Base-by-base conservation (phyloP, 345 rosid genomes). In the Rhizophora apiculata region DNA sequence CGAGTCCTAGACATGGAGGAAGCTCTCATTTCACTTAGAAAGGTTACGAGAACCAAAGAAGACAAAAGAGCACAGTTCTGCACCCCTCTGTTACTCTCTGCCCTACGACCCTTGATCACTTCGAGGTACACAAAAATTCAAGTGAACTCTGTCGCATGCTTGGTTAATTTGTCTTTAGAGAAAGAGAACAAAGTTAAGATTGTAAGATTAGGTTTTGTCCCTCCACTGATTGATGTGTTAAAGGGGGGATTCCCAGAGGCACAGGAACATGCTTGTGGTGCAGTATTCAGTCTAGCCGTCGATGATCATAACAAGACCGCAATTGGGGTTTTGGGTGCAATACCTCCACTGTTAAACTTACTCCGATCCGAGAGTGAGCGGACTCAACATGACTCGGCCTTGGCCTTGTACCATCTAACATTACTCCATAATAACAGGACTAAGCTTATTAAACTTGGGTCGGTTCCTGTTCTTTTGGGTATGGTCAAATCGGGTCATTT, bases 141-240 rank as follows among this genome's bases (percentile, higher is more conserved):
- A 71, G 96, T 85, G 64, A 92, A 91, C 57, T 65, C 88, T 0
- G 86, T 85, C 2, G 99, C 99, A 27, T 83, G 85, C 24, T 24
- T 95, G 16, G 97, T 95, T 63, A 95, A 95, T 55, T 63, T 95
- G 31, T 95, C 97, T 0, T 62, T 95, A 26, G 92, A 85, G 69
- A 85, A 80, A 77, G 68, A 64, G 10, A 92, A 95, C 76, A 92
- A 89, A 74, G 83, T 87, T 27, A 84, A 82, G 87, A 92, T 95
- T 75, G 86, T 92, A 56, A 87, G 99, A 70, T 87, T 92, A 43
- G 99, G 99, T 65, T 73, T 92, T 68, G 86, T 90, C 27, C 99
- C 96, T 1, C 75, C 68, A 4, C 62, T 95, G 51, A 78, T 95
- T 34, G 88, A 88, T 51, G 93, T 87, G 24, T 65, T 95, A 46